Conservation (phyloP, 768 basidiomycete genomes). For the Trametes gibbosa region DNA sequence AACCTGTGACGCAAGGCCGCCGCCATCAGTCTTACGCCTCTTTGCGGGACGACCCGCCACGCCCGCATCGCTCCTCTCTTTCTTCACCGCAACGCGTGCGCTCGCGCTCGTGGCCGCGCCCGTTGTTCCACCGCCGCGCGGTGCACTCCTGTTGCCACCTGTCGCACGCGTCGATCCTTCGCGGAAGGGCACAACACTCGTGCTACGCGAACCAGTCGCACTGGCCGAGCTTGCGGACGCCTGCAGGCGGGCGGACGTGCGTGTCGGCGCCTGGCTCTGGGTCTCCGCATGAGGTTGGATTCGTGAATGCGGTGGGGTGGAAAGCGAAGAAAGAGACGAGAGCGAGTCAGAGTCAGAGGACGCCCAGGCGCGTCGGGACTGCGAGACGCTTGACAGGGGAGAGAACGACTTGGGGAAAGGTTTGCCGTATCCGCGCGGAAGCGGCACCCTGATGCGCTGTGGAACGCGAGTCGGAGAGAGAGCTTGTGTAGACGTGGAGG, state of each 20-base stretch:
- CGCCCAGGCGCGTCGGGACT: background rate
- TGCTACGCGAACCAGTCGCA: no score
- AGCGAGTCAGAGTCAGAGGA: background rate
- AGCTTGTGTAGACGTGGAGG: no score
- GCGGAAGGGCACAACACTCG: no score
- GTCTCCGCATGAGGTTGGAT: background rate
- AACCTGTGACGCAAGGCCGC: background rate
- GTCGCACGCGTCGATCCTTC: no score
- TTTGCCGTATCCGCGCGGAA: background rate
- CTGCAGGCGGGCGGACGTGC: background rate
- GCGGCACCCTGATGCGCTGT: background rate
- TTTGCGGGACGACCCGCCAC: conserved; percentile 1
- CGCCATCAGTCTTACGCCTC: conserved; percentile 15
- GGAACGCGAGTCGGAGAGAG: no score
- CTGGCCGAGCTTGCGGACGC: background rate
- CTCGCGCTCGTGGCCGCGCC: background rate
- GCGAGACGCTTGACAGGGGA: background rate
- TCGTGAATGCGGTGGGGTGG: background rate
- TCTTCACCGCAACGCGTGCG: background rate
- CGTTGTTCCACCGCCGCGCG: background rate
- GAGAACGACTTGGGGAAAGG: background rate
- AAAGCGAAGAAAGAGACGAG: conserved; percentile 8
- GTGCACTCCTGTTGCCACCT: no score
- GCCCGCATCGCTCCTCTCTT: background rate
- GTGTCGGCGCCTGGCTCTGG: background rate